Evolutionary conservation across 331 rosid species (phyloP), one percentile per base, ranked within the genome.

Genomic region (Quercus lobata): DNA sequence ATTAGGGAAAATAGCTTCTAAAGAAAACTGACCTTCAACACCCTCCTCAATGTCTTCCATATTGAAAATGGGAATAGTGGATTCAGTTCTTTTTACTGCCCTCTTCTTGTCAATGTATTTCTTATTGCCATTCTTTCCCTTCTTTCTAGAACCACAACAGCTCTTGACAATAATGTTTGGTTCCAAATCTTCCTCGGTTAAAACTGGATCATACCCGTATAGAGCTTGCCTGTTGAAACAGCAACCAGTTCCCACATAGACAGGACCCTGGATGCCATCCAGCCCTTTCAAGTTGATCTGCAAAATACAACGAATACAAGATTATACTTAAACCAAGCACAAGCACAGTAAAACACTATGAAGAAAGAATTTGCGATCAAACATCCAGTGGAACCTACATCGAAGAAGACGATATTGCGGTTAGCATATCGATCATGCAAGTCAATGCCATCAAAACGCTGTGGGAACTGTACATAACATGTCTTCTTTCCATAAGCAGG

Each of bases 221-320:
- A 96, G 65, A 77, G 99, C 99, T 88, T 96, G 98, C 91, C 99
- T 91, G 78, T 93, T 96, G 92, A 96, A 93, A 90, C 99, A 96
- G 61, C 99, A 93, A 88, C 99, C 99, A 68, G 98, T 96, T 88
- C 99, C 99, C 86, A 96, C 99, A 80, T 96, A 96, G 84, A 93
- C 98, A 18, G 99, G 98, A 83, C 99, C 99, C 83, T 96, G 99
- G 88, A 96, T 76, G 83, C 99, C 99, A 85, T 96, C 99, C 70
- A 65, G 89, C 76, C 99, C 99, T 78, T 96, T 96, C 98, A 96
- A 81, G 90, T 96, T 96, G 86, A 96, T 93, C 99, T 93, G 90
- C 75, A 61, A 75, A 68, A 77, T 4, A 76, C 21, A 22, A 44
- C 1, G 15, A 78, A 60, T 8, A 66, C 17, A 77, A 44, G n/a